Conservation (phyloP, 2,329 filamentous ascomycete species). For the Triangularia setosa region DNA sequence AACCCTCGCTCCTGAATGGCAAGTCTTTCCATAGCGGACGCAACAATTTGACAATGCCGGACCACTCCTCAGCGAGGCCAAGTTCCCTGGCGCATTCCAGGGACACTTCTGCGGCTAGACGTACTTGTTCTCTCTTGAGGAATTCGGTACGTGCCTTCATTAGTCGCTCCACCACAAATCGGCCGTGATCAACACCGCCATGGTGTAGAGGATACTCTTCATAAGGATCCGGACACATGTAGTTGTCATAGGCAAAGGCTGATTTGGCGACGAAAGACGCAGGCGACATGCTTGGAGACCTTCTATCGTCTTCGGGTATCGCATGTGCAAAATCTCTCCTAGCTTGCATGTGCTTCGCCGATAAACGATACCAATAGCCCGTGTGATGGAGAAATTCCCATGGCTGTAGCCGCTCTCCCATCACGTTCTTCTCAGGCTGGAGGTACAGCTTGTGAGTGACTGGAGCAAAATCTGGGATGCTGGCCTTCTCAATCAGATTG, state of each 20-base stretch:
- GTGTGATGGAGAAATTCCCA: constrained; percentile 63
- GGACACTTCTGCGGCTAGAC: constrained; percentile 52
- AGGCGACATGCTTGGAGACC: constrained; percentile 45
- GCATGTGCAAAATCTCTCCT: constrained; percentile 51
- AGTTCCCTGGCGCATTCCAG: constrained; percentile 56
- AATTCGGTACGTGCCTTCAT: constrained; percentile 52
- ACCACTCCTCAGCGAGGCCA: constrained; percentile 47
- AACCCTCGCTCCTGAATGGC: constrained; percentile 55
- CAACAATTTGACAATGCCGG: constrained; percentile 51
- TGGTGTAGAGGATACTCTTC: constrained; percentile 53
- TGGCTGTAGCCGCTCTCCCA: constrained; percentile 56
- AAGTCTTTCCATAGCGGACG: constrained; percentile 55
- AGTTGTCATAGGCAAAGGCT: constrained; percentile 59
- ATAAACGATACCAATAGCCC: constrained; percentile 63
- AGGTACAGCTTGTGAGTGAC: constrained; percentile 46
- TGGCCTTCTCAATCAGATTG: constrained; percentile 52
- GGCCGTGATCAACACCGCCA: constrained; percentile 50
- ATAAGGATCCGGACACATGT: constrained; percentile 61
- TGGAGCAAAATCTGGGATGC: constrained; percentile 47
- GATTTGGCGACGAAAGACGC: constrained; percentile 46
- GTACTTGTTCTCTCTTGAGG: constrained; percentile 48
- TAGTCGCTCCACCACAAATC: constrained; percentile 52
- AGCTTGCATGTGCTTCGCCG: constrained; percentile 52
- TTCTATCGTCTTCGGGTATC: constrained; percentile 58
- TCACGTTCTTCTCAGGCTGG: constrained; percentile 54